phyloP scores from a whole-genome alignment of 805 yeast genomes.

The Ogataea ganodermae region DNA sequence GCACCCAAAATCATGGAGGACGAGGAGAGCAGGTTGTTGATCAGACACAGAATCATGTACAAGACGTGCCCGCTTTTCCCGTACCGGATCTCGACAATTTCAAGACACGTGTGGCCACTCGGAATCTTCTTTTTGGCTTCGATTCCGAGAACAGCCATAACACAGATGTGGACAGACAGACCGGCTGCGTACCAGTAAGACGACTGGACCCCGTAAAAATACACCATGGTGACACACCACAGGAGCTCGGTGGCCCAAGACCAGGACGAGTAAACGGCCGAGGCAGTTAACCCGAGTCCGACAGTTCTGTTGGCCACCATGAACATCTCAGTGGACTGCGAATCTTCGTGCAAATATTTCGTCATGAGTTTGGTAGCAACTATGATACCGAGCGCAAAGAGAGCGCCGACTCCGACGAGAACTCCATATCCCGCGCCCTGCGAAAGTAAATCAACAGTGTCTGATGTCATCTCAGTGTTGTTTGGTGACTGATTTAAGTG shows the following conservation, averaged over 20 bases:
- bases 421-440: constrained; percentile 38
- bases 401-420: constrained; percentile 36
- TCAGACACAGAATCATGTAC: constrained; percentile 23
- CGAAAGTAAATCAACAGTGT: constrained; percentile 14
- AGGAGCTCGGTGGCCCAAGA: constrained; percentile 29
- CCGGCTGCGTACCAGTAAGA: constrained; percentile 29
- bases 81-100: constrained; percentile 29
- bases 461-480: constrained; percentile 6
- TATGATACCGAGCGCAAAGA: constrained; percentile 36
- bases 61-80: constrained; percentile 26
- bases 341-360: constrained; percentile 27
- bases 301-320: constrained; percentile 67
- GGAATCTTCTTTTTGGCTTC: constrained; percentile 28
- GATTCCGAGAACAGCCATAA: constrained; percentile 22
- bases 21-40: constrained; percentile 31
- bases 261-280: constrained; percentile 35
- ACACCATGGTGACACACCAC: constrained; percentile 28
- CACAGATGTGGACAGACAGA: constrained; percentile 25
- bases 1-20: constrained; percentile 34
- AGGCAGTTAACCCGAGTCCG: constrained; percentile 44
- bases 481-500: too few relatives aligned
- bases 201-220: constrained; percentile 30
- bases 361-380: constrained; percentile 31
- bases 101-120: constrained; percentile 30
- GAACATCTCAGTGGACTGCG: constrained; percentile 53